Conservation (phyloP, 148 eudicot species). For the Beta vulgaris region DNA sequence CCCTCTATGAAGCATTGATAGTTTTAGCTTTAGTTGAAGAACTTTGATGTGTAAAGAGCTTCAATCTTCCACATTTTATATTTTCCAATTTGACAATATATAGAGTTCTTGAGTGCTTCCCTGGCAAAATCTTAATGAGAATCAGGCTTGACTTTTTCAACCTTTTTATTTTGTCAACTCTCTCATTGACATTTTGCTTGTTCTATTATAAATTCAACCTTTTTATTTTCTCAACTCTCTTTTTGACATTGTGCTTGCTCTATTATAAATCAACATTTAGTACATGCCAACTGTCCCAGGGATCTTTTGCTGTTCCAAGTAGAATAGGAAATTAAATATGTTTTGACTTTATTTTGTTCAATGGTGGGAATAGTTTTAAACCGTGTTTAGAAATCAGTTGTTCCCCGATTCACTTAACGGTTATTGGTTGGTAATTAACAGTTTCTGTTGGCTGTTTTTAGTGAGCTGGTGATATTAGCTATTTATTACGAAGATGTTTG, state of each 20-base stretch:
- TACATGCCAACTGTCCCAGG: slow-evolving; percentile 13
- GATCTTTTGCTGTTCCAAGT: slow-evolving; percentile 20
- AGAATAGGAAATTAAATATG: neutral
- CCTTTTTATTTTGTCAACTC: neutral
- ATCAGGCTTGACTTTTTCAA: neutral
- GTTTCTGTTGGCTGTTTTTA: too few species aligned
- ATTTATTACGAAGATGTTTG: too few species aligned
- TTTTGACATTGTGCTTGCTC: neutral
- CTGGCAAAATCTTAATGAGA: slow-evolving; percentile 5
- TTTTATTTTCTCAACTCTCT: neutral
- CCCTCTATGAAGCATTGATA: neutral
- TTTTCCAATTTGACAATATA: neutral
- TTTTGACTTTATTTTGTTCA: slow-evolving; percentile 5
- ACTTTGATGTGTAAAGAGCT: neutral
- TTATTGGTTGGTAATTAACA: too few species aligned
- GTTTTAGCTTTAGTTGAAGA: neutral
- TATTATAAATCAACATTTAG: neutral
- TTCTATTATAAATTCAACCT: neutral
- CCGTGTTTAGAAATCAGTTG: neutral
- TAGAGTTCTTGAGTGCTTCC: neutral
- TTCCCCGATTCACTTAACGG: too few species aligned
- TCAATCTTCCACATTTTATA: neutral
- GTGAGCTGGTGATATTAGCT: too few species aligned
- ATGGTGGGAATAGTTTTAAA: neutral
- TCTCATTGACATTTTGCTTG: neutral